A percentile compares a stretch with the other conserved stretches of the same genome.
Conservation (phyloP, 441 rosid genomes). For the Sinapis alba region DNA sequence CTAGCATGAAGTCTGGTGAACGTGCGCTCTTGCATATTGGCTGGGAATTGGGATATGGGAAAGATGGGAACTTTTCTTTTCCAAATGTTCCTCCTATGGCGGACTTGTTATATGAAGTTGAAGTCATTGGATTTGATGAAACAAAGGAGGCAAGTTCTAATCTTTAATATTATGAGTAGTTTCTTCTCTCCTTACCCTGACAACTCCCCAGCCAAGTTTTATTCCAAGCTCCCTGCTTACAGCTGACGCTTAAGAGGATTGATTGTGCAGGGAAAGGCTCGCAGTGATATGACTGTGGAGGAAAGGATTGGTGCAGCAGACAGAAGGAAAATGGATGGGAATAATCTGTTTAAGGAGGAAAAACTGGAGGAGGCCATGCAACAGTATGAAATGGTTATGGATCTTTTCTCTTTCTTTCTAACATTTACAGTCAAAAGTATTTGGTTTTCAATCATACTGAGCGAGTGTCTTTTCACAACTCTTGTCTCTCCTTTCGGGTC, state of each 20-base stretch:
- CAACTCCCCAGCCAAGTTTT: conserved; percentile 3
- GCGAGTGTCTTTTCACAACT: conserved; percentile 9
- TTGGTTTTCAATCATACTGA: not conserved
- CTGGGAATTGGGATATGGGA: conserved; percentile 93
- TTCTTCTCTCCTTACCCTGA: not conserved
- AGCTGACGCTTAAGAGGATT: conserved; percentile 18
- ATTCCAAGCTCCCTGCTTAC: not conserved
- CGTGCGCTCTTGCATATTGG: conserved; percentile 78
- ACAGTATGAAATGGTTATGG: conserved; percentile 93
- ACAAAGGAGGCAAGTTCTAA: conserved; percentile 73
- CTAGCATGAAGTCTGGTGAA: conserved; percentile 90
- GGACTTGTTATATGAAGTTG: conserved; percentile 82
- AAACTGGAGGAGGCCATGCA: conserved; percentile 95
- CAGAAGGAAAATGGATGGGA: conserved; percentile 93
- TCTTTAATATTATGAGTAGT: conserved; percentile 1
- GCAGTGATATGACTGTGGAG: conserved; percentile 94
- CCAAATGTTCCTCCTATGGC: conserved; percentile 97
- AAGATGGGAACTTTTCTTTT: conserved; percentile 93
- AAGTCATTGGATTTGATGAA: conserved; percentile 94
- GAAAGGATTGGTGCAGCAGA: conserved; percentile 96
- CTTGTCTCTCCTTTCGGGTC: not conserved
- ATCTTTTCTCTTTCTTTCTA: conserved; percentile 32
- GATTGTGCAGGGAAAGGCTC: conserved; percentile 76
- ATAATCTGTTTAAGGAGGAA: conserved; percentile 74
- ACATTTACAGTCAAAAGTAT: not conserved